phyloP scores from a whole-genome alignment of 2,329 filamentous ascomycete genomes.

The Fusarium mexicanum region DNA sequence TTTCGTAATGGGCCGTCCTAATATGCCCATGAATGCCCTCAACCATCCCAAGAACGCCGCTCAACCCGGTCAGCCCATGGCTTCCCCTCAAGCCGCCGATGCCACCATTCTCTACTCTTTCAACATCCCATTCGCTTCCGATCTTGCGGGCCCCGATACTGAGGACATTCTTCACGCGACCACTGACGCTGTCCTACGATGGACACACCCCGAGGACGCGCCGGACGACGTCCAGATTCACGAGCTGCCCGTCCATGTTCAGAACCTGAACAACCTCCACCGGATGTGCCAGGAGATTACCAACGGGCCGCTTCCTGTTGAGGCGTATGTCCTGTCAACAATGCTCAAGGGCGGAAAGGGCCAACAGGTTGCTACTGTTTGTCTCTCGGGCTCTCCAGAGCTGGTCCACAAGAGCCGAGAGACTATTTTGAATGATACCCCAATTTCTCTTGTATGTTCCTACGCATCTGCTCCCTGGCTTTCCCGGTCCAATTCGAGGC shows the following conservation, averaged over 20 bases:
- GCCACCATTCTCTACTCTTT: constrained; percentile 91
- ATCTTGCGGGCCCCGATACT: constrained; percentile 88
- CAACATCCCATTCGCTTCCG: constrained; percentile 95
- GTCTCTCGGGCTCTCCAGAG: constrained; percentile 87
- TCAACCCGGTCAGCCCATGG: constrained; percentile 64
- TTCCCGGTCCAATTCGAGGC: background rate
- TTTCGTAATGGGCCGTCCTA: constrained; percentile 71
- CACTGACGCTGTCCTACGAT: constrained; percentile 84
- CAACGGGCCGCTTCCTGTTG: constrained; percentile 73
- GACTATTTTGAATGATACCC: constrained; percentile 89
- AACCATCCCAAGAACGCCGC: constrained; percentile 67
- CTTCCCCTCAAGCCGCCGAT: constrained; percentile 77
- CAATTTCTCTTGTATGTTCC: constrained; percentile 84
- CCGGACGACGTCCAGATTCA: constrained; percentile 85
- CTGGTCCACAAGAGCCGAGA: constrained; percentile 89
- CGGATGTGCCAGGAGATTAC: constrained; percentile 85
- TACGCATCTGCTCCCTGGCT: background rate
- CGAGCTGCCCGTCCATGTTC: constrained; percentile 89
- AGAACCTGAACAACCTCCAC: constrained; percentile 83
- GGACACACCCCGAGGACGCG: constrained; percentile 91
- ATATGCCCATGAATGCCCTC: constrained; percentile 64
- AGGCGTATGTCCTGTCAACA: constrained; percentile 85
- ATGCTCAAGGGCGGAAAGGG: constrained; percentile 77
- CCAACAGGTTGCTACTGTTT: constrained; percentile 83
- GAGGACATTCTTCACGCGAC: constrained; percentile 96